Evolutionary conservation across 2,329 filamentous ascomycete genomes (phyloP), one percentile per base, ranked within the genome.

Genomic region (Monosporascus sp.): DNA sequence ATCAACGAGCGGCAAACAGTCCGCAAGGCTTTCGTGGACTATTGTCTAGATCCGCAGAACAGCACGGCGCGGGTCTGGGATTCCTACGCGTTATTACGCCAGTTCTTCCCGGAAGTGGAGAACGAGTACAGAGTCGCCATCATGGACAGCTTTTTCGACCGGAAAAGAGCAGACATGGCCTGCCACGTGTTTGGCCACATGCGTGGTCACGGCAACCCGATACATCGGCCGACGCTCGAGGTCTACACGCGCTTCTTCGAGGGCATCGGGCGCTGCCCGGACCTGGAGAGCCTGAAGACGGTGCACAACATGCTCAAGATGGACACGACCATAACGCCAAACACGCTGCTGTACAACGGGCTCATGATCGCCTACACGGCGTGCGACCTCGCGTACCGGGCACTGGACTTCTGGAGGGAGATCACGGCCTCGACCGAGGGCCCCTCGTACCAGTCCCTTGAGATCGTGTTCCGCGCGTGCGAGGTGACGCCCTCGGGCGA

Each of bases 281-380:
- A 88, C 61, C 65, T 72, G 1, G 84, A 89, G 52, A 85, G 84
- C 43, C 74, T 97, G 20, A 82, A 85, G 54, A 82, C 88, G 57
- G 82, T 96, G 2, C 88, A 96, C 73, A 96, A 97, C 67, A 93
- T 96, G 83, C 78, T 97, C 60, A 97, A 96, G 73, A 86, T 97
- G 69, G 94, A 99, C 68, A 80, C 86, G n/a, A 81, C 83, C 43
- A 79, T 97, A 38, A 85, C 92, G 61, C 79, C 87, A 5, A 85
- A 81, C 61, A 97, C 93, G 0, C 77, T 76, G 52, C 76, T 97
- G 2, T 83, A 87, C 62, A 97, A 96, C 63, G 85, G 88, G 0
- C 75, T 97, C 48, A 96, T 99, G 85, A 77, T 94, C 14, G 92
- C 90, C 0, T 93, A 96, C 66, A 83, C 85, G 1, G 80, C 82